These are phyloP conservation scores for Antitrichia curtipendula DNA, from an alignment of 225 moss, liverwort and hornwort genomes.

Conservation along the genomic window DNA sequence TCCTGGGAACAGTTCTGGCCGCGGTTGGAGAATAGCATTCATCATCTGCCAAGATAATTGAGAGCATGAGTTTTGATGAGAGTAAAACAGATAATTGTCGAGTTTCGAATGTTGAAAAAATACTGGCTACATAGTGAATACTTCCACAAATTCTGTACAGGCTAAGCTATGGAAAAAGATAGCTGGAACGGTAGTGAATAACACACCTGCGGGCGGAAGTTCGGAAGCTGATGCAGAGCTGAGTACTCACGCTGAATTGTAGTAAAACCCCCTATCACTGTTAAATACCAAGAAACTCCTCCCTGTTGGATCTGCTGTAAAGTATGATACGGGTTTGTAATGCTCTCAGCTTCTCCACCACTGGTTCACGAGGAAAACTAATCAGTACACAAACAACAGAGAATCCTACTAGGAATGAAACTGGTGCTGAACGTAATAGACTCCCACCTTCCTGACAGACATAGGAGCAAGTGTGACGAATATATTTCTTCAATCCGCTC, in stretches of 20 bases:
- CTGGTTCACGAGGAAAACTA: conserved; percentile 10
- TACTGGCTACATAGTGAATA: neutral
- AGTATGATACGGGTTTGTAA: conserved; percentile 35
- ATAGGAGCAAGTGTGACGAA: conserved; percentile 6
- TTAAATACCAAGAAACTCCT: conserved; percentile 66
- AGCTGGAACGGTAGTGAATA: neutral
- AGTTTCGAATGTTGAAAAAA: neutral
- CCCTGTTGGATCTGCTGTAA: conserved; percentile 43
- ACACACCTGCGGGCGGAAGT: conserved; percentile 86
- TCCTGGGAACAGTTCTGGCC: conserved; percentile 92
- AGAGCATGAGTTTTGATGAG: neutral
- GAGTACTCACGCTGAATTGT: conserved; percentile 96
- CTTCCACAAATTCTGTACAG: neutral
- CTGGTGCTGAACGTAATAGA: neutral
- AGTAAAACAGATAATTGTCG: neutral
- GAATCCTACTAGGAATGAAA: neutral
- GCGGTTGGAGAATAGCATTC: conserved; percentile 85
- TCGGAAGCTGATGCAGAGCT: conserved; percentile 82
- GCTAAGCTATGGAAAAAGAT: neutral
- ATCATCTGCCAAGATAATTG: conserved; percentile 62
- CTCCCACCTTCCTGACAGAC: conserved; percentile 22
- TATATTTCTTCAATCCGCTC: conserved; percentile 9
- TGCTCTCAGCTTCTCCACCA: conserved; percentile 29
- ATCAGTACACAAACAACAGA: neutral
- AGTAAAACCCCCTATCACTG: conserved; percentile 82